Evolutionary conservation across 2,329 filamentous ascomycete species (phyloP), one percentile per base, ranked within the genome.

Genomic region (Venturia effusa): DNA sequence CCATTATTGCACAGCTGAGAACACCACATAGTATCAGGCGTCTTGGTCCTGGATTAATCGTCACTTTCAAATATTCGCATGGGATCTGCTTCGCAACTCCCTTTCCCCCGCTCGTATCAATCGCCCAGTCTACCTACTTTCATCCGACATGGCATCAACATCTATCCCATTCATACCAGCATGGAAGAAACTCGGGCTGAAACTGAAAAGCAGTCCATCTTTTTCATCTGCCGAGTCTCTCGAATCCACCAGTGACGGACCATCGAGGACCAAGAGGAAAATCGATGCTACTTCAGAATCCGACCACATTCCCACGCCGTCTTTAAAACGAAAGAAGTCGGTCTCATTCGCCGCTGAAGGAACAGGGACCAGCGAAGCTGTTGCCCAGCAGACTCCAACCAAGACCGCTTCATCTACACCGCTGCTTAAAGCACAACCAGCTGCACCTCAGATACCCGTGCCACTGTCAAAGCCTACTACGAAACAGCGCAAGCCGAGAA

Each of bases 311-410:
- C n/a, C 59, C 43, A 63, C 34, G 11, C 45, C 61, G 55, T 37
- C 65, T 24, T 55, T 66, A 65, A 62, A 70, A 27, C 70, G 70
- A 45, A 76, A 76, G 66, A 87, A 88, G 71, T 84, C 83, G 4
- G 86, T 89, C 10, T 82, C 84, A 1, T 88, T 89, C 70, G 83
- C 85, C 1, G 78, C 82, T 8, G 85, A 86, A 61, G 85, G 84
- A 3, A 87, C 88, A 70, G 75, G 73, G 7, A 73, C 80, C 57
- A 84, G 87, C 71, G 83, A 81, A 24, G 78, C 80, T 66, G 83
- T 78, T 64, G 78, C 78, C 60, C 73, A 79, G 80, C 66, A 74
- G 48, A 19, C 32, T 69, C 13, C 72, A 54, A 63, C 65, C n/a
- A n/a, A 59, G 6, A 40, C 68, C 5, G 66, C 68, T 54, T 64